Evolutionary conservation across 441 rosid species (phyloP).

Genomic region (Eutrema salsugineum): DNA sequence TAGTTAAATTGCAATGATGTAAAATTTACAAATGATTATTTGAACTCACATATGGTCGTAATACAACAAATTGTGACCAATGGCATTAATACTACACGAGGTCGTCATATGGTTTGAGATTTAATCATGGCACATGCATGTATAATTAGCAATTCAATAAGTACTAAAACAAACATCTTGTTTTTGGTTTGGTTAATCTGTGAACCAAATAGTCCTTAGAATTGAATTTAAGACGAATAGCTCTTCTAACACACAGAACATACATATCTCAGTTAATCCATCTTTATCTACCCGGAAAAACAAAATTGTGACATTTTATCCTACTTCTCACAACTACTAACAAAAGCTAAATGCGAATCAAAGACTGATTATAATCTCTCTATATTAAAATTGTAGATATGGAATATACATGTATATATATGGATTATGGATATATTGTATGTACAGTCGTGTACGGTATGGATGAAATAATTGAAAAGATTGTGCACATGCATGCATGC

Average conservation of each 20-base stretch:
- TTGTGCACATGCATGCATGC: constrained; percentile 32
- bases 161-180: no score
- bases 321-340: not conserved
- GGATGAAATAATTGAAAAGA: constrained; percentile 11
- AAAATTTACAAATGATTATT: no score
- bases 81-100: no score
- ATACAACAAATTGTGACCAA: no score
- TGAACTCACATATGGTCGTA: no score
- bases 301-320: not conserved
- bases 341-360: not conserved
- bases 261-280: not conserved
- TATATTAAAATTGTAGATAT: not conserved
- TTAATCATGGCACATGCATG: no score
- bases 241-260: not conserved
- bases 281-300: not conserved
- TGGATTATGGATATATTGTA: not conserved
- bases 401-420: not conserved
- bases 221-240: not conserved
- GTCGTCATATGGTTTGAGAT: no score
- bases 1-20: no score
- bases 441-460: constrained; percentile 5
- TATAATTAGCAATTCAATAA: no score
- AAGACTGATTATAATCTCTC: not conserved
- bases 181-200: not conserved
- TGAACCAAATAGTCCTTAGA: not conserved